Base-by-base conservation (phyloP, 805 yeast species). In the Kodamaea hsintzibuensis region DNA sequence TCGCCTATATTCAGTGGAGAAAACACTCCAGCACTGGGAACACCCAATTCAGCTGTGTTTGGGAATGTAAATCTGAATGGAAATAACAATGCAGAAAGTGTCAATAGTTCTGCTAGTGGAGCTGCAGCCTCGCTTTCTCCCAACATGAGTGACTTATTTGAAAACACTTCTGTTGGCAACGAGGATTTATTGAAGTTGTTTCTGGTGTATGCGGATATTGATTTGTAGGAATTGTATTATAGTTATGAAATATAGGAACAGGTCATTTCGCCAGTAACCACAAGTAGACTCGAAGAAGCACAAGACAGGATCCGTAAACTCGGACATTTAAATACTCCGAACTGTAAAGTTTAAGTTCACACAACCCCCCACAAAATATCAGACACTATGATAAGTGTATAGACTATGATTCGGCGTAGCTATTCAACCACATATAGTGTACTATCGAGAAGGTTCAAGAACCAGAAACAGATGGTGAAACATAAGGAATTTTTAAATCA, bases 161-260 rank as follows among this genome's bases (percentile, higher is more conserved):
- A 33, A 14, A 45, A 14, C 3, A 14, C 39, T 2, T 14, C 44
- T 6, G 44, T 45, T 18, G 55, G 65, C 13, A 69, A 65, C 51
- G 76, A 71, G 22, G 79, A 74, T 52, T 62, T 74, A 18, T 53
- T 72, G 49, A 66, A 64, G 57, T 60, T 74, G 33, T 71, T 74
- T 49, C 72, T 70, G 51, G 55, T 71, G 9, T 73, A 71, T 55
- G 76, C 73, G 1, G 74, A 72, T 42, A 49, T 67, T 16, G 73
- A 67, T 40, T 45, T 45, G 19, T 45, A 30, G 19, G 17, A 14
- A 43, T 8, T 43, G 27, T 43, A 43, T 13, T 42, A 38, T 38
- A 16, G 19, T 38, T 17, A 14, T 38, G 17, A 5, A 30, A 9
- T 27, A 6, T 9, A 30, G 35, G 35, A 30, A 30, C 35, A 30